These are phyloP conservation scores for Kandelia obovata DNA, from an alignment of 345 rosid species.

Conservation along the genomic window DNA sequence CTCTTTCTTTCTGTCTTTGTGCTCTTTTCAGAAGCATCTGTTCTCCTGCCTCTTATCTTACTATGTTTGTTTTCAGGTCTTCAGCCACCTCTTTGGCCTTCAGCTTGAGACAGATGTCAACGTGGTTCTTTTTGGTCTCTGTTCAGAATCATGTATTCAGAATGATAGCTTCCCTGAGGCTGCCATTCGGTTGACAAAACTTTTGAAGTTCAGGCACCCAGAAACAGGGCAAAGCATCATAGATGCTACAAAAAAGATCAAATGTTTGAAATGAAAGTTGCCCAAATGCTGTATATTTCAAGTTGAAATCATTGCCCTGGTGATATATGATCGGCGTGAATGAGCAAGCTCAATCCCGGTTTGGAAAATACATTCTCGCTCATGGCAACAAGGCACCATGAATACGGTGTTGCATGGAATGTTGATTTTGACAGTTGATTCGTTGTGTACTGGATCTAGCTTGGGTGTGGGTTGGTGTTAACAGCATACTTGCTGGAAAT, in stretches of 20 bases:
- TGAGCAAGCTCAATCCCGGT: too few species aligned
- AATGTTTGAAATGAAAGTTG: conserved; percentile 39
- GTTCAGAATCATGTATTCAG: conserved; percentile 38
- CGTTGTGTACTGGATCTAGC: too few species aligned
- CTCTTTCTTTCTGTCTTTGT: background rate
- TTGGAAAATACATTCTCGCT: too few species aligned
- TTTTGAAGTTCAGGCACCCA: conserved; percentile 47
- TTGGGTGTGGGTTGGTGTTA: too few species aligned
- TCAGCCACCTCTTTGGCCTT: conserved; percentile 62
- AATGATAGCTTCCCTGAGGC: conserved; percentile 49
- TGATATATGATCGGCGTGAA: too few species aligned
- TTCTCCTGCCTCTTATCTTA: background rate
- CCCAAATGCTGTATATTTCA: background rate
- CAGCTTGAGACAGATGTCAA: conserved; percentile 86
- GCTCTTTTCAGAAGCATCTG: background rate
- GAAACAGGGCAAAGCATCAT: conserved; percentile 55
- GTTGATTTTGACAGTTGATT: too few species aligned
- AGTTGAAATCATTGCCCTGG: background rate
- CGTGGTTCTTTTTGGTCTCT: conserved; percentile 61
- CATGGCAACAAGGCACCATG: too few species aligned
- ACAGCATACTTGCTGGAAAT: too few species aligned
- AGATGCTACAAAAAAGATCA: conserved; percentile 60
- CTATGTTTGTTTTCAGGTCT: conserved; percentile 41
- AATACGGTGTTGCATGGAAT: too few species aligned
- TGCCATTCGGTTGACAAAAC: conserved; percentile 40